Evolutionary conservation across 2,329 filamentous ascomycete species (phyloP), one percentile per base, ranked within the genome.

Genomic region (Fusarium buharicum): DNA sequence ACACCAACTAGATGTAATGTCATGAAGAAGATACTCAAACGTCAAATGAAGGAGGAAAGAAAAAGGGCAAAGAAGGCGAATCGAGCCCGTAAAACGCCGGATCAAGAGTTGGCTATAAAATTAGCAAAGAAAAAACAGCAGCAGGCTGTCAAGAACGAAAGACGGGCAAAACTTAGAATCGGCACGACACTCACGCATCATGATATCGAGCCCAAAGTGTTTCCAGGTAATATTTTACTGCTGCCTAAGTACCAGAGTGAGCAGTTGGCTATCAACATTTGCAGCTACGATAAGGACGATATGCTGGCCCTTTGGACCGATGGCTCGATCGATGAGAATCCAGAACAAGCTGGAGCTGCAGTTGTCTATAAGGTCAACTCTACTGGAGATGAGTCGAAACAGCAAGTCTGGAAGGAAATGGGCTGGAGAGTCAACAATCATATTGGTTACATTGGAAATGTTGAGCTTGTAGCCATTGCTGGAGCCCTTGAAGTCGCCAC

Each of bases 401-500:
- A 31, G 17, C 14, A 16, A 12, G 10, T 9, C 20, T 30, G n/a
- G 48, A 24, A 34, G n/a, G 40, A 53, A 27, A 22, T 53, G n/a
- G 34, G 34, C 11, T 56, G 49, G 53, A 37, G 31, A 37, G 34
- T 53, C 11, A 18, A 17, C 16, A 17, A 37, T 5, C 30, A 56
- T 12, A 22, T 40, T 22, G 7, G 12, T n/a, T 27, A 24, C n/a
- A 27, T 14, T 13, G 22, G 24, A 7, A 16, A 53, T 8, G 8
- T 47, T 5, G 49, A 56, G 18, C 6, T 46, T n/a, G 17, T 52
- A 6, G 40, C 28, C 14, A 52, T 46, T 11, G 34, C 28, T 10
- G 53, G 48, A 11, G 53, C 53, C 9, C 39, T 52, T 4, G 39
- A 55, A 17, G 10, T 20, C 4, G 53, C 53, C n/a, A 36, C 46